Evolutionary conservation across 2,329 filamentous ascomycete species (phyloP), one percentile per base, ranked within the genome.

Genomic region (Fusarium protoensiforme): DNA sequence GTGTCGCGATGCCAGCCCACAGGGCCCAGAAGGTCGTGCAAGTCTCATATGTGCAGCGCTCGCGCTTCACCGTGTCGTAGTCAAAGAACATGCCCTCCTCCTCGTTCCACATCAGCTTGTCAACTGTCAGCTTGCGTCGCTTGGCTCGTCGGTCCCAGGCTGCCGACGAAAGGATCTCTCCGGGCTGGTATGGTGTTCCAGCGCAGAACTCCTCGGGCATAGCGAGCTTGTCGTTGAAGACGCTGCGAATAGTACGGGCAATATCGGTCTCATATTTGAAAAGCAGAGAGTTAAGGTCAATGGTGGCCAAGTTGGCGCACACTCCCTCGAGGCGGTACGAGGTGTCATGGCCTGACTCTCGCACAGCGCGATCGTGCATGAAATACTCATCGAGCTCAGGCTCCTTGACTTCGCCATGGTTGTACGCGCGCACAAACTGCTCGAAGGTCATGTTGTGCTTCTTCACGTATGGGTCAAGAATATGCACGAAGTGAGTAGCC

Each of bases 241-340:
- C 88, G 57, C 88, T 93, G 64, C 94, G 93, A 77, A 99, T 98
- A 10, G 91, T 93, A 69, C 93, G 91, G 3, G 94, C 92, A 80
- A 99, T 98, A 78, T 99, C 96, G 33, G 92, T 92, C 84, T 99
- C 96, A 80, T 98, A 98, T 84, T 98, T 98, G 89, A 96, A 99
- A 31, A 99, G 86, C 33, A 98, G 87, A 31, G 95, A 96, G 84
- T 99, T 98, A 64, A 98, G 88, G 79, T 99, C 96, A 67, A 98
- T 94, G 0, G 95, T 98, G 13, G 95, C 96, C 29, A 98, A 87
- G 80, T 98, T 91, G 13, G 94, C 96, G 77, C 93, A 95, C 27
- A 97, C 89, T 54, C 91, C 92, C 83, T 98, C 96, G 22, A 99
- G 88, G 20, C 96, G 94, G 83, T 98, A 98, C 18, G 94, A 94